Evolutionary conservation across 306 rosid genomes (phyloP).

Genomic region (Vigna trinervia): DNA sequence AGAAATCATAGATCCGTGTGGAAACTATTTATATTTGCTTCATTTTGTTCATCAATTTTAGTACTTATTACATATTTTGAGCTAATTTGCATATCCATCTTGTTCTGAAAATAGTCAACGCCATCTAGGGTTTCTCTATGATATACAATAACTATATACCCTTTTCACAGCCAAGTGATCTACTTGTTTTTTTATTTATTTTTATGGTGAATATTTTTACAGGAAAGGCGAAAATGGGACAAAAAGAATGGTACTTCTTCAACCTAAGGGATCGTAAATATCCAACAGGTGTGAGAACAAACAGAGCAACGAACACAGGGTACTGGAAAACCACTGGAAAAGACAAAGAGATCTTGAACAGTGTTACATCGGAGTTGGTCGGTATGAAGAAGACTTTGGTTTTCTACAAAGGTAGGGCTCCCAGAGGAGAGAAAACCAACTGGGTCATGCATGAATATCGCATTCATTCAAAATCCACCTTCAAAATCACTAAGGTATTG

Average conservation of each 20-base stretch:
- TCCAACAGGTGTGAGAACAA: constrained; percentile 88
- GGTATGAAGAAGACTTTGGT: constrained; percentile 97
- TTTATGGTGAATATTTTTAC: too few species aligned
- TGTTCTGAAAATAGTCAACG: not conserved
- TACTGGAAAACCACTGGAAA: constrained; percentile 98
- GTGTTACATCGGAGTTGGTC: constrained; percentile 46
- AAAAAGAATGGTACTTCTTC: constrained; percentile 96
- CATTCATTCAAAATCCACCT: constrained; percentile 35
- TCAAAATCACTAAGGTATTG: constrained; percentile 35
- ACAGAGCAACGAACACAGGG: constrained; percentile 89
- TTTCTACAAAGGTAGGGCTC: constrained; percentile 90
- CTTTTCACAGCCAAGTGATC: not conserved
- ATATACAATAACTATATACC: not conserved
- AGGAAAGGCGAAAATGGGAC: constrained; percentile 87
- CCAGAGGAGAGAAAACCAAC: constrained; percentile 83
- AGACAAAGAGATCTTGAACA: constrained; percentile 69
- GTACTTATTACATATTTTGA: not conserved
- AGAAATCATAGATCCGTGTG: constrained; percentile 11
- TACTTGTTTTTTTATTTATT: too few species aligned
- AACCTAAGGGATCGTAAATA: constrained; percentile 81
- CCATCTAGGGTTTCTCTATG: constrained; percentile 42
- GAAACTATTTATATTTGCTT: not conserved
- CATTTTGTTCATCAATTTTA: constrained; percentile 1
- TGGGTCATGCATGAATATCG: constrained; percentile 98
- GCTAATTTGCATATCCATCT: not conserved